Evolutionary conservation across 441 rosid genomes (phyloP).

Genomic region (Populus hybrid): DNA sequence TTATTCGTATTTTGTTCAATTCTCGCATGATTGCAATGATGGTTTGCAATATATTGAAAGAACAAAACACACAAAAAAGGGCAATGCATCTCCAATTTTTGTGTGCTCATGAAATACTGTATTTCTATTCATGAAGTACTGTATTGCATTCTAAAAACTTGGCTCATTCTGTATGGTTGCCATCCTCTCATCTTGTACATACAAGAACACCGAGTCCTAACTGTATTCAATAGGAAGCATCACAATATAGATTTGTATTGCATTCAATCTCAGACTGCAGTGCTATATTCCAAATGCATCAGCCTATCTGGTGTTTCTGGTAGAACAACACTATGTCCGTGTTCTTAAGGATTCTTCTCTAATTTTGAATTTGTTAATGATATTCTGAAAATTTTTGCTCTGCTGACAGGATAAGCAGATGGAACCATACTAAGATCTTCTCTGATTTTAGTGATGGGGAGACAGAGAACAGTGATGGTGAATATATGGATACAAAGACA

Average conservation of each 20-base stretch:
- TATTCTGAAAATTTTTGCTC: neutral
- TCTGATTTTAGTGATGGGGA: constrained; percentile 74
- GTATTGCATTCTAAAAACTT: neutral
- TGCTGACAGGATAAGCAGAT: constrained; percentile 64
- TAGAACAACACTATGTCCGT: neutral
- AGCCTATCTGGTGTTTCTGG: neutral
- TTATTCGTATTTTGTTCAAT: neutral
- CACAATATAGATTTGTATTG: neutral
- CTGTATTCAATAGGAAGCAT: neutral
- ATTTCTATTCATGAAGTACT: neutral
- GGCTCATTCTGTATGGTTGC: neutral
- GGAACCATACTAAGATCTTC: constrained; percentile 94
- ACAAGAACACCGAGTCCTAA: neutral
- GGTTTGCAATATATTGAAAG: neutral
- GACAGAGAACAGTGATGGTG: constrained; percentile 49
- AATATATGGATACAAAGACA: constrained; percentile 43
- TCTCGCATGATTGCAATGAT: neutral
- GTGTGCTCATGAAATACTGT: neutral
- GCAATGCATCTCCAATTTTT: neutral
- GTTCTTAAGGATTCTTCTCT: neutral
- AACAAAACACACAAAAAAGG: neutral
- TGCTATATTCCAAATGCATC: neutral
- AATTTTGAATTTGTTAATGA: neutral
- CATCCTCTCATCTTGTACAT: neutral
- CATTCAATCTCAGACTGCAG: neutral